A percentile compares a stretch with the other conserved stretches of the same genome.
Evolutionary conservation across 2,329 filamentous ascomycete genomes (phyloP).

Genomic region (Phyllosticta ampelicida): DNA sequence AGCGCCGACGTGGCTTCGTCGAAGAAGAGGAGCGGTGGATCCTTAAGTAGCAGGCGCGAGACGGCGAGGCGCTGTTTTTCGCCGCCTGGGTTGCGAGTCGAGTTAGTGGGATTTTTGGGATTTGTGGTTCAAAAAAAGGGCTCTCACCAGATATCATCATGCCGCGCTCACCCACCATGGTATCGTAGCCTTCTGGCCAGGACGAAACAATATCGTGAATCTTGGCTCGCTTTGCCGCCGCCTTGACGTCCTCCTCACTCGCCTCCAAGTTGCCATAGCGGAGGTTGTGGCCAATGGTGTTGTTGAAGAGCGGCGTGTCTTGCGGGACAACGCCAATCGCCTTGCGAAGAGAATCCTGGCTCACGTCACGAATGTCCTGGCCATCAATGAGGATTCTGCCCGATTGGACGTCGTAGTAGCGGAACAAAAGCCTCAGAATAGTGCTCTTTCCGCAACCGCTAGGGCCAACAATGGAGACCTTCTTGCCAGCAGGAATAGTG

Average conservation of each 20-base stretch:
- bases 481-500: constrained; percentile 90
- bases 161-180: constrained; percentile 84
- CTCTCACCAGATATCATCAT: constrained; percentile 75
- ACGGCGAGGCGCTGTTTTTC: constrained; percentile 89
- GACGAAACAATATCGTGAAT: constrained; percentile 63
- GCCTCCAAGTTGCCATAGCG: constrained; percentile 79
- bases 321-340: constrained; percentile 94
- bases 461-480: constrained; percentile 89
- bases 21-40: constrained; percentile 84
- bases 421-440: constrained; percentile 78
- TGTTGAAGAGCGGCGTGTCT: constrained; percentile 94
- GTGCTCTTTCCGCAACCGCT: constrained; percentile 96
- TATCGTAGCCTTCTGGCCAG: constrained; percentile 83
- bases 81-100: constrained; percentile 39
- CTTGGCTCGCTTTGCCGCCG: constrained; percentile 69
- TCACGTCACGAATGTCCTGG: constrained; percentile 79
- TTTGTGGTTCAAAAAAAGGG: background rate
- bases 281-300: constrained; percentile 92
- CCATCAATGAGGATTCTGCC: constrained; percentile 86
- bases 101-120: background rate
- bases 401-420: constrained; percentile 80
- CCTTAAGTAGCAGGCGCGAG: constrained; percentile 73
- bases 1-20: constrained; percentile 89
- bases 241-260: constrained; percentile 57
- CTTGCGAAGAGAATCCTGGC: constrained; percentile 68